Evolutionary conservation across 169 alveolate genomes (phyloP).

Genomic region (Cytauxzoon felis): DNA sequence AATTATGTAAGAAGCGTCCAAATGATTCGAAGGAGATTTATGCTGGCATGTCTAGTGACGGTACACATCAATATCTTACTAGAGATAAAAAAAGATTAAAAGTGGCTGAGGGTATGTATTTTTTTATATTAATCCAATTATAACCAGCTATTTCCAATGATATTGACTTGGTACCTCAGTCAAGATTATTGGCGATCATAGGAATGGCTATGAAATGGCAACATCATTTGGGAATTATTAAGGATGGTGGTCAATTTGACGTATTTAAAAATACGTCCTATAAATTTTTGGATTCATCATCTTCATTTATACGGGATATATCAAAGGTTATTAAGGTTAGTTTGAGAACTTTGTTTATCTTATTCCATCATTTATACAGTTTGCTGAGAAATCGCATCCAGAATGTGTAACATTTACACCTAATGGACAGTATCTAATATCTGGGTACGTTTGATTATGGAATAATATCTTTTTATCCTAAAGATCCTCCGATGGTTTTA

Average conservation of each 20-base stretch:
- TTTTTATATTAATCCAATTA: too few relatives aligned
- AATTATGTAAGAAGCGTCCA: constrained; percentile 48
- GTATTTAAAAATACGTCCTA: constrained; percentile 67
- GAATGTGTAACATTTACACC: constrained; percentile 83
- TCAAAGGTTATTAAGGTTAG: constrained; percentile 66
- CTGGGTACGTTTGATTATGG: constrained; percentile 60
- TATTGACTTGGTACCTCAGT: constrained; percentile 70
- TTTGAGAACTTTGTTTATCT: constrained; percentile 28
- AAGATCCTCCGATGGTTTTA: constrained; percentile 81
- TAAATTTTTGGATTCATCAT: constrained; percentile 41
- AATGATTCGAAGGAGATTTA: constrained; percentile 52
- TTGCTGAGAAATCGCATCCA: constrained; percentile 78
- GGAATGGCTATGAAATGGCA: constrained; percentile 83
- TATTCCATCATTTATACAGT: constrained; percentile 40
- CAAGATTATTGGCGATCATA: constrained; percentile 64
- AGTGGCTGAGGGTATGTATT: constrained; percentile 55
- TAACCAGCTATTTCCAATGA: constrained; percentile 46
- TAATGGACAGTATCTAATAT: constrained; percentile 74
- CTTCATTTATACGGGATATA: constrained; percentile 61
- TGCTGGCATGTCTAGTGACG: constrained; percentile 31
- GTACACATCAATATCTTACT: constrained; percentile 45
- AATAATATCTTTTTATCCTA: background rate
- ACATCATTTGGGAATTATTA: constrained; percentile 64
- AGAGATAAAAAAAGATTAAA: constrained; percentile 45
- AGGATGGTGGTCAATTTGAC: constrained; percentile 64